Conservation (phyloP, 495 filamentous ascomycete species). For the Staphylotrichum longicolle region DNA sequence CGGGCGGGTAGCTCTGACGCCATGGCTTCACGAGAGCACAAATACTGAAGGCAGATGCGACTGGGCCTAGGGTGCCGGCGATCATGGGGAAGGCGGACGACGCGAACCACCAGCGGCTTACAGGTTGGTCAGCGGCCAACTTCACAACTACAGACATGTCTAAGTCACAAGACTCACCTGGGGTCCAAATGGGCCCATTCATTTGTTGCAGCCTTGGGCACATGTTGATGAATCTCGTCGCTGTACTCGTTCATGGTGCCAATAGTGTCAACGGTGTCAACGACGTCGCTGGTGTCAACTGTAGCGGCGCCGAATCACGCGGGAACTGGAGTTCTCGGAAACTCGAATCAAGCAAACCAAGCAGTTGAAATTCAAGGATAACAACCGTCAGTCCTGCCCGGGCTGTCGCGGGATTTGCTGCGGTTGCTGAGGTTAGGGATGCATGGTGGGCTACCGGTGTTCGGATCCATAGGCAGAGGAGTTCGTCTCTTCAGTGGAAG, state of each 20-base stretch:
- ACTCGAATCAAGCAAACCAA: too few species aligned
- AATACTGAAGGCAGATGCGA: slow-evolving; percentile 76
- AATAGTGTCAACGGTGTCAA: neutral
- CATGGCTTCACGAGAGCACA: slow-evolving; percentile 72
- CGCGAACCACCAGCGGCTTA: slow-evolving; percentile 81
- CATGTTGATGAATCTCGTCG: slow-evolving; percentile 31
- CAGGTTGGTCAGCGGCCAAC: neutral
- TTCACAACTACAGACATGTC: too few species aligned
- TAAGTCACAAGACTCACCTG: slow-evolving; percentile 39
- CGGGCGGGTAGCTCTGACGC: slow-evolving; percentile 61
- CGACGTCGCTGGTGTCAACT: too few species aligned
- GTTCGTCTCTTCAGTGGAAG: too few species aligned
- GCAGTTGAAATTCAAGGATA: too few species aligned
- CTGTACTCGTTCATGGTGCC: slow-evolving; percentile 33
- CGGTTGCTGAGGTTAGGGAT: too few species aligned
- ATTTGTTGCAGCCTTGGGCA: slow-evolving; percentile 24
- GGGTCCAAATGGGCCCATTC: slow-evolving; percentile 52
- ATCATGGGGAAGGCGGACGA: slow-evolving; percentile 77
- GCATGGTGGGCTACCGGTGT: too few species aligned
- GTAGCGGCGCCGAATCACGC: too few species aligned
- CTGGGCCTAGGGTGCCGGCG: slow-evolving; percentile 80
- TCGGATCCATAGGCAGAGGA: too few species aligned
- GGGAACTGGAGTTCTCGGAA: too few species aligned
- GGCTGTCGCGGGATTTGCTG: too few species aligned
- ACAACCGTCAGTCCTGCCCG: too few species aligned